Conservation (phyloP, 805 yeast species). For the Saccharomyces kudriavzevii region DNA sequence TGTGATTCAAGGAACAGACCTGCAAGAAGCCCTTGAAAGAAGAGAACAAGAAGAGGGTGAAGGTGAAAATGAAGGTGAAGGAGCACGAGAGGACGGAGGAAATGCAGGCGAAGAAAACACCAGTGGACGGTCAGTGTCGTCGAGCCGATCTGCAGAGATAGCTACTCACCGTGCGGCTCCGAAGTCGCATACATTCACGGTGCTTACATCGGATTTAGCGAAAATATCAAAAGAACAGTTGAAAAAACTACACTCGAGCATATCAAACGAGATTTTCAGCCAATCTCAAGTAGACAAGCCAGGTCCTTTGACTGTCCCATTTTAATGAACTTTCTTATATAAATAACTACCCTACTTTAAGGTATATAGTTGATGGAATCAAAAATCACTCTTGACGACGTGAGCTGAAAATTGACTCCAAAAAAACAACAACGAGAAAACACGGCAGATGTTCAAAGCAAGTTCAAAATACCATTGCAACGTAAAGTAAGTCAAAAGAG, state of each 20-base stretch:
- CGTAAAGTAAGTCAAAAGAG: slow-evolving; percentile 8
- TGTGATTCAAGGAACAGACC: slow-evolving; percentile 21
- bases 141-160: neutral
- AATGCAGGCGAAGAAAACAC: neutral
- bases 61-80: neutral
- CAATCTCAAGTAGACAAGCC: neutral
- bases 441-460: neutral
- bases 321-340: neutral
- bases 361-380: neutral
- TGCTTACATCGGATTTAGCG: neutral
- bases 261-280: neutral
- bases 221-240: neutral
- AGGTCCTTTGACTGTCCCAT: neutral
- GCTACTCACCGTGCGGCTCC: neutral
- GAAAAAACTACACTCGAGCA: neutral
- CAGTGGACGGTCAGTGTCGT: neutral
- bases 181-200: neutral
- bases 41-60: neutral
- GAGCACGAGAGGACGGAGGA: neutral
- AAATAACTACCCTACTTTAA: neutral
- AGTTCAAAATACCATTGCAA: slow-evolving; percentile 1
- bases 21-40: slow-evolving; percentile 2
- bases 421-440: neutral
- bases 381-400: neutral
- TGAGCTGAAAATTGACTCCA: neutral